Percentiles rank a stretch among this genome's conserved stretches.
phyloP scores from a whole-genome alignment of 108 stramenopile genomes.

The Aurantiochytrium sp. region DNA sequence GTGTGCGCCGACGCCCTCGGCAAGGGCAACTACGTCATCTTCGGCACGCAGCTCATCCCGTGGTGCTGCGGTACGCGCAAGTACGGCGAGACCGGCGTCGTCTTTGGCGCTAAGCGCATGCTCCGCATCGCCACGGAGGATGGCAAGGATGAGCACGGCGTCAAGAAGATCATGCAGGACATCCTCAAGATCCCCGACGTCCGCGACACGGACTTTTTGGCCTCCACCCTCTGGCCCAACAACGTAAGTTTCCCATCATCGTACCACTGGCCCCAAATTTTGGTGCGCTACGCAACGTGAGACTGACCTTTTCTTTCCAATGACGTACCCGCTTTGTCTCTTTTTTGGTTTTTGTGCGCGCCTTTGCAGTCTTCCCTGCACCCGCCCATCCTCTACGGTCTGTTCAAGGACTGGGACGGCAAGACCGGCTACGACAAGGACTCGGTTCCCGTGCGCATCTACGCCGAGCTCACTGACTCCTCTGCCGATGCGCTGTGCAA shows the following conservation, averaged over 20 bases:
- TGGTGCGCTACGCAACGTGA: neutral
- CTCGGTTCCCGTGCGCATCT: conserved; percentile 1
- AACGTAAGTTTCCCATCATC: conserved; percentile 13
- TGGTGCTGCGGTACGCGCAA: conserved; percentile 24
- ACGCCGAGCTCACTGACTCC: conserved; percentile 1
- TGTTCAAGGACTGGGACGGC: conserved; percentile 32
- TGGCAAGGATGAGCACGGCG: conserved; percentile 18
- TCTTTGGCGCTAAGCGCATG: conserved; percentile 26
- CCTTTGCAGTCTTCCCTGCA: neutral
- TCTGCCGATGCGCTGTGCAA: conserved; percentile 6
- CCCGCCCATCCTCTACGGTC: conserved; percentile 30
- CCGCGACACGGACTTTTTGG: conserved; percentile 17
- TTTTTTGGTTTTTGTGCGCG: too few species aligned
- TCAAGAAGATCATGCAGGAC: conserved; percentile 1
- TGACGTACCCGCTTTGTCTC: neutral
- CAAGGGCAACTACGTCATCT: conserved; percentile 23
- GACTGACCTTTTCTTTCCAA: neutral
- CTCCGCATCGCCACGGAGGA: conserved; percentile 17
- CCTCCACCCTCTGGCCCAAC: conserved; percentile 26
- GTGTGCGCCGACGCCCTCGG: conserved; percentile 16
- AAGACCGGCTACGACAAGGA: neutral
- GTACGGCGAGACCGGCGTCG: conserved; percentile 19
- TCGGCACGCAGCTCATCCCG: conserved; percentile 26
- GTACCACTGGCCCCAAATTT: neutral
- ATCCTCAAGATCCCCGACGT: neutral